Base-by-base conservation (phyloP, 2,329 filamentous ascomycete genomes). In the Elsinoe arachidis region DNA sequence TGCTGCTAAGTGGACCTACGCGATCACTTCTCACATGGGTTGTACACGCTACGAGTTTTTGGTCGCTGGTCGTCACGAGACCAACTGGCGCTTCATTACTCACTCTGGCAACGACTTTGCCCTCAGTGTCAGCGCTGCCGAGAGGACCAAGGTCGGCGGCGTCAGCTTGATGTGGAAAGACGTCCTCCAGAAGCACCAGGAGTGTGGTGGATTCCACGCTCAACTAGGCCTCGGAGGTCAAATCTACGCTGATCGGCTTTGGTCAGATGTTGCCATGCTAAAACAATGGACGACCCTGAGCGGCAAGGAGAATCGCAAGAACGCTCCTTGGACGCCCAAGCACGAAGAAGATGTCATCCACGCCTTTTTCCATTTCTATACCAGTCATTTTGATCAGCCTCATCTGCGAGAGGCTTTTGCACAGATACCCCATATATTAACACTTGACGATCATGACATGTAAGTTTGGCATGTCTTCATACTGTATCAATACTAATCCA, bases 81-180 rank as follows among this genome's bases (percentile, higher is more conserved):
- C 85, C 0, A 91, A 86, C 67, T 99, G 93, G 93, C 86, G 92
- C 21, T 97, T 97, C 69, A 87, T 97, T 64, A 89, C 91, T 10
- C 93, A 96, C 66, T 96, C 91, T 12, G 92, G 92, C 2, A 97
- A 97, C 67, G 93, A 99, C 69, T 99, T 97, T 70, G 87, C 90
- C 0, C 79, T 95, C 26, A 86, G 87, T 62, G 93, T 95, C 1
- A 90, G 85, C 61, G 86, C 90, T 56, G 90, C 87, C 60, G 93
- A 99, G 65, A 82, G 92, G 43, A 83, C 85, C 33, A 88, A 87
- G 65, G 80, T 97, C 1, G 93, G 93, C 30, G 93, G 93, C 1
- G 81, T 95, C 1, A 89, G 91, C 0, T 88, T 93, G 68, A 95
- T 99, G 92, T 99, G 93, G 93, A 97, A 96, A 67, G 93, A 99